Evolutionary conservation across 2,329 filamentous ascomycete genomes (phyloP).

Genomic region (Akanthomyces muscarius): DNA sequence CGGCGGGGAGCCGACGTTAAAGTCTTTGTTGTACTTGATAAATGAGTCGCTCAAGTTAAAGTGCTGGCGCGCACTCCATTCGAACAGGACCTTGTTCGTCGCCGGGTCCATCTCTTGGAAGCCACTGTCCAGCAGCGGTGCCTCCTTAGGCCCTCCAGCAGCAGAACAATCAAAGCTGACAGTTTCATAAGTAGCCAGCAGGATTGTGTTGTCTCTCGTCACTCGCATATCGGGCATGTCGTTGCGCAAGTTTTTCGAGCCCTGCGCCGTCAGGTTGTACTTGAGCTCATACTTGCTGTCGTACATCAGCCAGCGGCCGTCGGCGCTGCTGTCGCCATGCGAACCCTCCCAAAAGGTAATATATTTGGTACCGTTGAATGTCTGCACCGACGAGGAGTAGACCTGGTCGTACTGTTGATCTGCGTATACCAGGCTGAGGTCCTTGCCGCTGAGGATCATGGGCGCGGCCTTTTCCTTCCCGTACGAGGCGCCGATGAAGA

Average conservation of each 20-base stretch:
- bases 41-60: conserved; percentile 26
- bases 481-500: conserved; percentile 31
- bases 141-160: conserved; percentile 30
- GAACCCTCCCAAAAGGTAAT: conserved; percentile 35
- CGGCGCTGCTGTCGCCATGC: conserved; percentile 26
- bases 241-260: conserved; percentile 29
- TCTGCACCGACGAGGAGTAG: conserved; percentile 28
- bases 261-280: conserved; percentile 35
- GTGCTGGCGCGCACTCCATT: conserved; percentile 34
- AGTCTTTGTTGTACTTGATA: conserved; percentile 27
- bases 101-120: conserved; percentile 38
- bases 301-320: conserved; percentile 30
- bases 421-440: conserved; percentile 37
- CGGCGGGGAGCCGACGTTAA: conserved; percentile 27
- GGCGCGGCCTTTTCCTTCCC: conserved; percentile 27
- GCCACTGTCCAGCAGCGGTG: conserved; percentile 32
- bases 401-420: conserved; percentile 30
- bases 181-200: conserved; percentile 40
- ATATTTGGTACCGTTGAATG: conserved; percentile 29
- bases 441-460: conserved; percentile 32
- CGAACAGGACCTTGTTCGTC: conserved; percentile 35
- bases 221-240: conserved; percentile 43
- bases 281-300: conserved; percentile 35
- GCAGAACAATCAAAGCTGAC: conserved; percentile 29
- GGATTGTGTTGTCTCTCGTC: conserved; percentile 37